phyloP scores from a whole-genome alignment of 371 early-diverging fungal genomes.

The Coemansia sp. region DNA sequence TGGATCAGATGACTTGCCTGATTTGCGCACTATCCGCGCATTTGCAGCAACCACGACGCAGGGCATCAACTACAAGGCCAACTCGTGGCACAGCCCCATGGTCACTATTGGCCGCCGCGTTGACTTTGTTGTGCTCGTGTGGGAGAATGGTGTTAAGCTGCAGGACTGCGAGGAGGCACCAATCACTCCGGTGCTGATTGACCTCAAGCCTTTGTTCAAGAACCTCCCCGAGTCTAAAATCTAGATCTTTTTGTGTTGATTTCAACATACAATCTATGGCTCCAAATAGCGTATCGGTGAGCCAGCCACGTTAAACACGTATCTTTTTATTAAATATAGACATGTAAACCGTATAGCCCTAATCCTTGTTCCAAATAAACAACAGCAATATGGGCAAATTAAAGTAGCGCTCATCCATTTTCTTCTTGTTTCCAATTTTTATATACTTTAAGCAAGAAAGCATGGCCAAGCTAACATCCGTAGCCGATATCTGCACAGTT shows the following conservation, averaged over 20 bases:
- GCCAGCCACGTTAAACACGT: no score
- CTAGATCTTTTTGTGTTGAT: conserved; percentile 3
- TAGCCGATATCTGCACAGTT: conserved; percentile 28
- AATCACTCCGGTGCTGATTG: conserved; percentile 29
- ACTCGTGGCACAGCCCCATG: conserved; percentile 92
- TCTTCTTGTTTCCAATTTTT: no score
- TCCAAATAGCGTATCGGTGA: no score
- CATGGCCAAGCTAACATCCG: not conserved
- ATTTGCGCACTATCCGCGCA: conserved; percentile 70
- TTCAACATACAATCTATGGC: not conserved
- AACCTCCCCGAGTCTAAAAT: conserved; percentile 26
- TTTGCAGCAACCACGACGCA: conserved; percentile 73
- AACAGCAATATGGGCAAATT: no score
- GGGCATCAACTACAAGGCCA: conserved; percentile 79
- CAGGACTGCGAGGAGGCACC: conserved; percentile 68
- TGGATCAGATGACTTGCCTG: conserved; percentile 66
- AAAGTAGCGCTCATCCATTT: no score
- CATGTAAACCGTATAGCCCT: no score
- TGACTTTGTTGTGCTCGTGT: conserved; percentile 68
- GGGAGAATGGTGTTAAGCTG: conserved; percentile 68
- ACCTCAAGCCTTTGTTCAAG: conserved; percentile 44
- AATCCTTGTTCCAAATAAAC: no score
- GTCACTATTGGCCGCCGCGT: conserved; percentile 63
- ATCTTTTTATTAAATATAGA: no score
- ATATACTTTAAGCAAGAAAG: no score